phyloP scores from a whole-genome alignment of 495 filamentous ascomycete species.

The Lophiostoma macrostomum region DNA sequence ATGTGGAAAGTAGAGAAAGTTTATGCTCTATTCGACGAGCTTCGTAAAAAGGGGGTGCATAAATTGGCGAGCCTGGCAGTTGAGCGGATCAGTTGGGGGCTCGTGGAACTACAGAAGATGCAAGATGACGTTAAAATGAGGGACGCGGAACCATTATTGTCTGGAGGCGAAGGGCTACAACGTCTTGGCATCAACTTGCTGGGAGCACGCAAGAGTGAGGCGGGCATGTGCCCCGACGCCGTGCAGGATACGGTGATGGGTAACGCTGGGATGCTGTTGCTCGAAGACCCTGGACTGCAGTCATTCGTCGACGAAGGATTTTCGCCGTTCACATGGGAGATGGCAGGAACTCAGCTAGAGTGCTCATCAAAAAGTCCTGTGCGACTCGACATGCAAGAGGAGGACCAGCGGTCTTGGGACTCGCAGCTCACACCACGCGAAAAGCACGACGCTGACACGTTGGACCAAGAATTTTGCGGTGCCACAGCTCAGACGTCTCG shows the following conservation, averaged over 20 bases:
- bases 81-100: slow-evolving; percentile 36
- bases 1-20: slow-evolving; percentile 41
- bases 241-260: slow-evolving; percentile 47
- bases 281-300: slow-evolving; percentile 48
- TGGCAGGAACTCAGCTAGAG: slow-evolving; percentile 25
- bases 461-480: neutral
- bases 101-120: slow-evolving; percentile 22
- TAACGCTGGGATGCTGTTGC: slow-evolving; percentile 47
- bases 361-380: neutral
- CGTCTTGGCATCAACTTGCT: no score
- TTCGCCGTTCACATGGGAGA: slow-evolving; percentile 42
- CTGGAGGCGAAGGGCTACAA: no score
- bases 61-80: slow-evolving; percentile 45
- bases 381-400: neutral
- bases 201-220: slow-evolving; percentile 25
- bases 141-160: no score
- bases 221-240: neutral
- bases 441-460: neutral
- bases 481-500: neutral
- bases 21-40: slow-evolving; percentile 44
- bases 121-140: slow-evolving; percentile 29
- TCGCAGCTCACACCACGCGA: neutral
- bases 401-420: neutral
- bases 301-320: slow-evolving; percentile 39
- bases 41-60: slow-evolving; percentile 45